Base-by-base conservation (phyloP, 2,329 filamentous ascomycete genomes). In the Penicillium rolfsii region DNA sequence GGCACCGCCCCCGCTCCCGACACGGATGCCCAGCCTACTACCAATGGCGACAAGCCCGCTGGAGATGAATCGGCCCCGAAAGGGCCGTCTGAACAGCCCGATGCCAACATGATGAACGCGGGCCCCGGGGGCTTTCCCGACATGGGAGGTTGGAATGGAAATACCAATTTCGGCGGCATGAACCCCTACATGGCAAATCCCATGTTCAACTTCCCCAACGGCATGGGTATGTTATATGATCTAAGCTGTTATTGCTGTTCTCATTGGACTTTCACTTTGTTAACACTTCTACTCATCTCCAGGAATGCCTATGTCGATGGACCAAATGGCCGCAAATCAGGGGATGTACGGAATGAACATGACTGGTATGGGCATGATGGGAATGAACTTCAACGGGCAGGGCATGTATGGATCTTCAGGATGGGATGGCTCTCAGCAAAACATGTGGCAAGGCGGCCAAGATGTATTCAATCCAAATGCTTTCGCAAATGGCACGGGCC, bases 381-480 rank as follows among this genome's bases (percentile, higher is more conserved):
- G 86, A 76, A 85, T 91, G 84, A 77, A 74, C 70, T 82, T 77
- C 70, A 80, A 82, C 74, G 78, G 79, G 67, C 76, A 81, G 73
- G 85, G 87, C 77, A 85, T 87, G 84, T 88, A 89, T 85, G 87
- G 88, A 64, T 67, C 67, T 33, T 61, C 67, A 86, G 89, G 88
- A 83, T 91, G 89, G 89, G 90, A 89, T 84, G 85, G 85, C 83
- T 89, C 89, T 81, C 88, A 91, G 82, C 87, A 78, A 74, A 79
- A 75, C 77, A 78, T 88, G 84, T 92, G 89, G 89, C 90, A 89
- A 88, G 86, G 87, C 84, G 86, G 87, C 84, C 89, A 90, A 89
- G 89, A 91, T 91, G 92, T 91, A 89, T 91, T 87, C 88, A 93
- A 89, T 85, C 85, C 87, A 90, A 91, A 87, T 90, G 87, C 87